These are phyloP conservation scores for Spergularia bocconei DNA, from an alignment of 148 eudicot genomes.

Conservation along the genomic window DNA sequence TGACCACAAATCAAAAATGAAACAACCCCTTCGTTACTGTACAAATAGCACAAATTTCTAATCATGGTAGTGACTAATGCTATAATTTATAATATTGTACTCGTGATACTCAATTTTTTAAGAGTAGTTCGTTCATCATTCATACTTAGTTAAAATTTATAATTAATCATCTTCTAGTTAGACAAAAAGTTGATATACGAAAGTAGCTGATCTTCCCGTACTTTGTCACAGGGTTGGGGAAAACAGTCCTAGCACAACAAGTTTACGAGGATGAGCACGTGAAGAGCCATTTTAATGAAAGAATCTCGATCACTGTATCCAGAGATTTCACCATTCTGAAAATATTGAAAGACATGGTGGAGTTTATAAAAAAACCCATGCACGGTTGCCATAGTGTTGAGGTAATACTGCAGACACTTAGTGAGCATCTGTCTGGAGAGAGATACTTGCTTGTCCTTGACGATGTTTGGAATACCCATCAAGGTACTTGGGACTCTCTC, in stretches of 20 bases:
- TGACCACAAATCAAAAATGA: too few species aligned
- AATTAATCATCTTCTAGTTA: too few species aligned
- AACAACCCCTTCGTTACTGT: too few species aligned
- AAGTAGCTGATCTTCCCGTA: too few species aligned
- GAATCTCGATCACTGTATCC: neutral
- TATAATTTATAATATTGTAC: too few species aligned
- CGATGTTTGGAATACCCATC: conserved; percentile 19
- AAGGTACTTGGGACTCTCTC: neutral
- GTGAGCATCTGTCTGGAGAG: neutral
- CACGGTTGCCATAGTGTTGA: neutral
- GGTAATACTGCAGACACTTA: neutral
- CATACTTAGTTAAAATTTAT: too few species aligned
- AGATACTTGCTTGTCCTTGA: conserved; percentile 11
- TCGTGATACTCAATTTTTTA: too few species aligned
- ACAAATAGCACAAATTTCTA: too few species aligned
- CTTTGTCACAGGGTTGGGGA: too few species aligned
- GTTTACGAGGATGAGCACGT: neutral
- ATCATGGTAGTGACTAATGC: too few species aligned
- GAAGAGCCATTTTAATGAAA: neutral
- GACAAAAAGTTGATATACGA: too few species aligned
- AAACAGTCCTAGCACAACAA: neutral
- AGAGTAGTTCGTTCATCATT: too few species aligned
- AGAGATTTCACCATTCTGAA: neutral
- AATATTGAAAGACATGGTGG: neutral
- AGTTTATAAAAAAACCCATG: neutral